phyloP scores from a whole-genome alignment of 768 basidiomycete species.

The Xerocomellus dryophilus region DNA sequence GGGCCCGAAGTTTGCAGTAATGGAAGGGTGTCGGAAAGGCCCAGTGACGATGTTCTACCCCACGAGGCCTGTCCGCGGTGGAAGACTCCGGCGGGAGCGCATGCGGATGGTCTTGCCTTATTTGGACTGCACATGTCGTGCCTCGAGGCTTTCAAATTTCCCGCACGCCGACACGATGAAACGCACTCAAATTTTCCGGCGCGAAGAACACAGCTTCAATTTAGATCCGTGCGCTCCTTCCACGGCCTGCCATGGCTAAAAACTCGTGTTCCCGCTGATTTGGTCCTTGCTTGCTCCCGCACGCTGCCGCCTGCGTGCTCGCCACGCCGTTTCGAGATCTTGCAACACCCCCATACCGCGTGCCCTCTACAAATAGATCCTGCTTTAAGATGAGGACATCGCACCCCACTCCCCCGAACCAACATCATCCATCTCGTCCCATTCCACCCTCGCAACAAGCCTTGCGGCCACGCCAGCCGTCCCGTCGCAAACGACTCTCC shows the following conservation, averaged over 20 bases:
- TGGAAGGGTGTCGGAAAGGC: constrained; percentile 31
- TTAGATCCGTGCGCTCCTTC: constrained; percentile 19
- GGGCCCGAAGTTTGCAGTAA: constrained; percentile 27
- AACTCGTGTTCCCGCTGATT: constrained; percentile 28
- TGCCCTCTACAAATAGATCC: constrained; percentile 20
- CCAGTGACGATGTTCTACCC: neutral
- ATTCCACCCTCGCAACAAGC: constrained; percentile 20
- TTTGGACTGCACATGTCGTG: constrained; percentile 12
- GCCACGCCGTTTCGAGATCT: constrained; percentile 30
- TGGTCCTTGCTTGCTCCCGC: constrained; percentile 12
- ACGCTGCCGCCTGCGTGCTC: constrained; percentile 18
- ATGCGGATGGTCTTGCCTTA: constrained; percentile 1
- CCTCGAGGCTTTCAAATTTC: constrained; percentile 24
- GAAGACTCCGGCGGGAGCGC: neutral
- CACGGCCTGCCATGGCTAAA: neutral
- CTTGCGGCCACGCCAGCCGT: constrained; percentile 27
- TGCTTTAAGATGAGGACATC: constrained; percentile 31
- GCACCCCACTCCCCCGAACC: constrained; percentile 24
- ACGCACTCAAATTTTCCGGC: constrained; percentile 12
- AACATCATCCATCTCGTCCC: constrained; percentile 25
- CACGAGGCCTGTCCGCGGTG: neutral
- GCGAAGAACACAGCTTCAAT: constrained; percentile 21
- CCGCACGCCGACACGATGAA: constrained; percentile 10
- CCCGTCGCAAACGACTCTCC: constrained; percentile 34
- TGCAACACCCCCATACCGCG: constrained; percentile 29